phyloP scores from a whole-genome alignment of 2,329 filamentous ascomycete genomes.

The Cordyceps farinosa region DNA sequence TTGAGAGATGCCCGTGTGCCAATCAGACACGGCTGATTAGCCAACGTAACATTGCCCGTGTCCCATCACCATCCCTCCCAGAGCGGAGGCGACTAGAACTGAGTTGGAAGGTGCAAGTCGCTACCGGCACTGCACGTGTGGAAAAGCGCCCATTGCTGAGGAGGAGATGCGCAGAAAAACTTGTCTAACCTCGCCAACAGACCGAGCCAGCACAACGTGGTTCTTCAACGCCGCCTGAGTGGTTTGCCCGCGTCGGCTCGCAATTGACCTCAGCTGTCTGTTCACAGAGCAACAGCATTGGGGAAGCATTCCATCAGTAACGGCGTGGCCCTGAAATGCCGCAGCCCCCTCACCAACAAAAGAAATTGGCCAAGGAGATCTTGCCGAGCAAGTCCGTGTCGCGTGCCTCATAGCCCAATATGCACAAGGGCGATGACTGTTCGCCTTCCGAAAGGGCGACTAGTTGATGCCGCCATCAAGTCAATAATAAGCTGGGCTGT shows the following conservation, averaged over 20 bases:
- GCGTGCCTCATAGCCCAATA: conserved; percentile 1
- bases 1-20: neutral
- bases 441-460: neutral
- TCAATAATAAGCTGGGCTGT: neutral
- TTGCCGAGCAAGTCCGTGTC: neutral
- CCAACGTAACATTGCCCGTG: neutral
- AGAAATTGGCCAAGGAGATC: neutral
- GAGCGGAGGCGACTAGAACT: conserved; percentile 15
- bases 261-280: no score
- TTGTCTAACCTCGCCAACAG: neutral
- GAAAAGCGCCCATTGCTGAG: neutral
- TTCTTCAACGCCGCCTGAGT: neutral
- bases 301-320: neutral
- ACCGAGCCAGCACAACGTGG: conserved; percentile 7
- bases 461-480: neutral
- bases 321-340: neutral
- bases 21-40: conserved; percentile 4
- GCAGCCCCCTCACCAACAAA: no score
- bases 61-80: neutral
- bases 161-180: neutral
- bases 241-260: neutral
- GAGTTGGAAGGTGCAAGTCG: conserved; percentile 9
- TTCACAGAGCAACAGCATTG: no score
- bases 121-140: neutral
- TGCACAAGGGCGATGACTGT: neutral